Percentiles rank a stretch among this genome's conserved stretches.
These are phyloP conservation scores for Chaetothyriales sp. DNA, from an alignment of 2,329 filamentous ascomycete genomes.

Conservation along the genomic window DNA sequence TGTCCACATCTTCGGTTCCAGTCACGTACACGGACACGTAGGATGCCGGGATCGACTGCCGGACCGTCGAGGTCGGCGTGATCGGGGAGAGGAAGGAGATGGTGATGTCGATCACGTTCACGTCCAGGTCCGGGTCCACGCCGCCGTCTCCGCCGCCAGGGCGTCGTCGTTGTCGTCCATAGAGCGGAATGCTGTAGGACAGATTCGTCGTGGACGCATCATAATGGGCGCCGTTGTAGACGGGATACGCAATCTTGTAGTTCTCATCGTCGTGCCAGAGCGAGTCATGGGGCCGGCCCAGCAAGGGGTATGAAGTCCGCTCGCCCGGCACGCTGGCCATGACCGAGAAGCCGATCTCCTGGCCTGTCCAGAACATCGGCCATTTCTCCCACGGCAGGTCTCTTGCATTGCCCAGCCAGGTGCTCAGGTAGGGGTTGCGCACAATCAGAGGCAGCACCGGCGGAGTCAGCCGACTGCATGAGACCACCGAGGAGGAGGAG, in stretches of 20 bases:
- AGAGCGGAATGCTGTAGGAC: slow-evolving; percentile 44
- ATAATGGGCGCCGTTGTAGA: slow-evolving; percentile 46
- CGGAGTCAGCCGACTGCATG: slow-evolving; percentile 24
- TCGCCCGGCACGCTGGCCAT: slow-evolving; percentile 46
- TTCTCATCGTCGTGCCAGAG: slow-evolving; percentile 48
- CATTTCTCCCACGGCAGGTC: slow-evolving; percentile 65
- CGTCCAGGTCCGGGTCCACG: no score
- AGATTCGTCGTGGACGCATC: slow-evolving; percentile 58
- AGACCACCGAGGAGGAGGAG: no score
- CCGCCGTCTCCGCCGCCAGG: no score
- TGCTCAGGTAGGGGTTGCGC: slow-evolving; percentile 57
- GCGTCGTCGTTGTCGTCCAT: slow-evolving; percentile 23
- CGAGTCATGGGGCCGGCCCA: slow-evolving; percentile 52
- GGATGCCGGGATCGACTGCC: slow-evolving; percentile 67
- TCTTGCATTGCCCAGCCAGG: slow-evolving; percentile 53
- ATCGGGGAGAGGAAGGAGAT: slow-evolving; percentile 60
- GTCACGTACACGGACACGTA: slow-evolving; percentile 59
- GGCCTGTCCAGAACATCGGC: slow-evolving; percentile 73
- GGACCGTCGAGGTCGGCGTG: slow-evolving; percentile 63
- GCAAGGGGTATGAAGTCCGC: slow-evolving; percentile 46
- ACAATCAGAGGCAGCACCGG: slow-evolving; percentile 59
- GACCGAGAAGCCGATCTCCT: slow-evolving; percentile 49
- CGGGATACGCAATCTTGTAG: slow-evolving; percentile 44
- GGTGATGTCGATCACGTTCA: slow-evolving; percentile 33
- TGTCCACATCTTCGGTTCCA: slow-evolving; percentile 47